Evolutionary conservation across 441 rosid species (phyloP).

Genomic region (Gossypium davidsonii): DNA sequence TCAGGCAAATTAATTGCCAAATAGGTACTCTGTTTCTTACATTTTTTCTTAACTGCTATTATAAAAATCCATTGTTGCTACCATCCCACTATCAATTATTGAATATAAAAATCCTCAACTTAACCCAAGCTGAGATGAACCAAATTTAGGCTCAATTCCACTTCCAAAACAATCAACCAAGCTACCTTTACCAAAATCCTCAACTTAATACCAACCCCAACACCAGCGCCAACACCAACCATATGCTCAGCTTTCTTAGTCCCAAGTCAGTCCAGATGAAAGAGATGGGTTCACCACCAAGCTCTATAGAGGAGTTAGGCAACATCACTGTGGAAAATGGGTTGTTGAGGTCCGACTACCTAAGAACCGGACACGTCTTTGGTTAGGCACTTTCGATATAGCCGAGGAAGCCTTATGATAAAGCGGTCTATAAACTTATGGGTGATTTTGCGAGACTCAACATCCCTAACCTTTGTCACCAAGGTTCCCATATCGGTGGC

Average conservation of each 20-base stretch:
- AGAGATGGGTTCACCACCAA: slow-evolving; percentile 35
- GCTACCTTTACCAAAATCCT: neutral
- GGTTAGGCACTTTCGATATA: slow-evolving; percentile 58
- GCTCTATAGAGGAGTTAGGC: slow-evolving; percentile 54
- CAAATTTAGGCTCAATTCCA: slow-evolving; percentile 35
- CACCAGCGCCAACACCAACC: neutral
- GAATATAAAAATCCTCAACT: neutral
- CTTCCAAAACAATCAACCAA: slow-evolving; percentile 30
- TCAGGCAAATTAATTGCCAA: no score
- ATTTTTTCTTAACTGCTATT: no score
- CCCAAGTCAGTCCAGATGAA: slow-evolving; percentile 47
- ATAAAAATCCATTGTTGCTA: no score
- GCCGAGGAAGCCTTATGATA: slow-evolving; percentile 64
- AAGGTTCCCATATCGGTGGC: slow-evolving; percentile 45
- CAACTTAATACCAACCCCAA: neutral
- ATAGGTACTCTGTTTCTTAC: no score
- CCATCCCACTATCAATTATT: no score
- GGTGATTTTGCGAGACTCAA: slow-evolving; percentile 58
- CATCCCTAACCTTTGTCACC: slow-evolving; percentile 47
- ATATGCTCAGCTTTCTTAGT: slow-evolving; percentile 26
- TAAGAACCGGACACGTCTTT: slow-evolving; percentile 51
- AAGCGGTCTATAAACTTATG: slow-evolving; percentile 51
- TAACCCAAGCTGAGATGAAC: slow-evolving; percentile 38
- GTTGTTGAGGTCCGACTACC: slow-evolving; percentile 66
- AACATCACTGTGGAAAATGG: slow-evolving; percentile 69